phyloP scores from a whole-genome alignment of 2,329 filamentous ascomycete species.

The Phaeoacremonium minimum region DNA sequence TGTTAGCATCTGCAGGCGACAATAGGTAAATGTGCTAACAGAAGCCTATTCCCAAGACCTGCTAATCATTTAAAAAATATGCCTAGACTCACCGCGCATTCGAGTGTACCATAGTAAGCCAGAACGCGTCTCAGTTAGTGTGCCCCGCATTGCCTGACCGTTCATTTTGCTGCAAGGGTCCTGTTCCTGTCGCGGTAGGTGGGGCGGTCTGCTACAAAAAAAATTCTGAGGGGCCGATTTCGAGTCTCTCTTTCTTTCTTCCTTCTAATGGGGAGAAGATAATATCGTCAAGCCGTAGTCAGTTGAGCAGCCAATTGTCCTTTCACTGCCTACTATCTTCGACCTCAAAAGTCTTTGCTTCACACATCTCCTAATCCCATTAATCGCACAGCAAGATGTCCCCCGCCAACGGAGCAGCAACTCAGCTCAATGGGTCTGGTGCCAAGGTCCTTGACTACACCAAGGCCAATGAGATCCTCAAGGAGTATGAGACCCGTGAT shows the following conservation, averaged over 20 bases:
- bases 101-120: no score
- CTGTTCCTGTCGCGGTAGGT: no score
- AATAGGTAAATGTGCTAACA: no score
- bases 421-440: no score
- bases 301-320: neutral
- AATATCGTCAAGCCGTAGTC: conserved; percentile 7
- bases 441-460: conserved; percentile 65
- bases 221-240: conserved; percentile 7
- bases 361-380: neutral
- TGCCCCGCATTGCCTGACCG: no score
- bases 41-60: no score
- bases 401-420: conserved; percentile 61
- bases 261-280: conserved; percentile 20
- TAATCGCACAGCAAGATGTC: conserved; percentile 55
- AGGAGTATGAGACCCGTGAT: conserved; percentile 76
- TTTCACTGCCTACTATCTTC: conserved; percentile 3
- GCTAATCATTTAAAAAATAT: no score
- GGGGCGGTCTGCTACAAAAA: conserved; percentile 17
- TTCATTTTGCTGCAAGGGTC: no score
- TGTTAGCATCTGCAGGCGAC: no score
- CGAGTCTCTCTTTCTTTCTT: conserved; percentile 14
- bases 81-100: no score
- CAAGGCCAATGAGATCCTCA: conserved; percentile 74
- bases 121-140: no score
- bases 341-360: conserved; percentile 1